phyloP scores from a whole-genome alignment of 257 asterid species.

The Lycium barbarum region DNA sequence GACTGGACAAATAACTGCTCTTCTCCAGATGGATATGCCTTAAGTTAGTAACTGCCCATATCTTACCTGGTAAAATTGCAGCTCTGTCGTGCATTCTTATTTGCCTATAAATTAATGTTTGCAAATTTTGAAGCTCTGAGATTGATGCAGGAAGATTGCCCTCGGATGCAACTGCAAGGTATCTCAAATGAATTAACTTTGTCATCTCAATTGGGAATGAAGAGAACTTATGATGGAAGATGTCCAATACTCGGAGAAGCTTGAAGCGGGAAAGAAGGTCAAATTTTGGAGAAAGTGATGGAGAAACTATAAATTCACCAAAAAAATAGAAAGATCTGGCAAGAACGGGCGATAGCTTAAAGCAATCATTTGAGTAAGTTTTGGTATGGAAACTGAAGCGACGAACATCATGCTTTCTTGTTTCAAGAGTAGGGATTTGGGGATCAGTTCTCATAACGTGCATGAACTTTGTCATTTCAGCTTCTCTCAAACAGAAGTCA shows the following conservation, averaged over 20 bases:
- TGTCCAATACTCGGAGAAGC: constrained; percentile 1
- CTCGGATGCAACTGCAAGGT: background rate
- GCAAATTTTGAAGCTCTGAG: background rate
- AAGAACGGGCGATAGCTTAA: background rate
- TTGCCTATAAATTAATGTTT: background rate
- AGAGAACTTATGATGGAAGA: background rate
- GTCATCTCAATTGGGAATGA: background rate
- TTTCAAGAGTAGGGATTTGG: background rate
- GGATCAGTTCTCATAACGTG: background rate
- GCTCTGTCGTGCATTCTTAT: background rate
- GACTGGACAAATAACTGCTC: background rate
- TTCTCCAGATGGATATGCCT: constrained; percentile 7
- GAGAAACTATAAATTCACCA: constrained; percentile 5
- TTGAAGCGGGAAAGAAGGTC: background rate
- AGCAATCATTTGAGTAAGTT: background rate
- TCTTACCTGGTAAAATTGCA: background rate
- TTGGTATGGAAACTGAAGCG: background rate
- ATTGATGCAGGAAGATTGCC: background rate
- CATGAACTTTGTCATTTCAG: background rate
- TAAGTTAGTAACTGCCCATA: background rate
- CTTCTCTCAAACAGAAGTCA: constrained; percentile 24
- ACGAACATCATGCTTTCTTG: background rate
- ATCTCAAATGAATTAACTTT: background rate
- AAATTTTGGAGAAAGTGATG: background rate
- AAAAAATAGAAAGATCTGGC: background rate